Conservation (phyloP, 1,139 yeast genomes). For the Saccharomycopsis crataegensis region DNA sequence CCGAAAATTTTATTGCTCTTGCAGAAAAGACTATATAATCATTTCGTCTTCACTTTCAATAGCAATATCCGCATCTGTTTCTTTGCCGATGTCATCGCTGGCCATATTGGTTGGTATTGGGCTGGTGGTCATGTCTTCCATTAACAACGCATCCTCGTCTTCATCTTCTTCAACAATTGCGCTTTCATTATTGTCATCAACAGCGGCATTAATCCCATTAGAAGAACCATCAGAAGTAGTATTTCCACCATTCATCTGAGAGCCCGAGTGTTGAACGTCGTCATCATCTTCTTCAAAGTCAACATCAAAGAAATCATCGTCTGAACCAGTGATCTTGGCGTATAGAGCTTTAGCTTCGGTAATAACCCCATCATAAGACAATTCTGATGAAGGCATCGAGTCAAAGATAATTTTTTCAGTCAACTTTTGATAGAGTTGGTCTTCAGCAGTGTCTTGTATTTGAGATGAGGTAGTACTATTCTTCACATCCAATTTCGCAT, state of each 20-base stretch:
- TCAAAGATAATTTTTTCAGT: conserved; percentile 44
- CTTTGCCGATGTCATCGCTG: conserved; percentile 8
- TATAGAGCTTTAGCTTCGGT: conserved; percentile 75
- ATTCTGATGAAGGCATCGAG: conserved; percentile 71
- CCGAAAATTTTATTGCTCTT: not conserved
- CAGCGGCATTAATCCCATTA: not conserved
- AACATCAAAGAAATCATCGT: conserved; percentile 91
- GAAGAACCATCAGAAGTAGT: not conserved
- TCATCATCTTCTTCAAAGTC: conserved; percentile 95
- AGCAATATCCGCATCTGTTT: conserved; percentile 15
- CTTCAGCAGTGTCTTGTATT: not conserved
- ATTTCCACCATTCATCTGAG: not conserved
- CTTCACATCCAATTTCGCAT: conserved; percentile 22
- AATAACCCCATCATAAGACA: conserved; percentile 84
- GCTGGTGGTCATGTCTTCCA: conserved; percentile 11
- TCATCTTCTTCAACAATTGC: conserved; percentile 3
- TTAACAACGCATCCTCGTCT: conserved; percentile 11
- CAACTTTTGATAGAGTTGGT: not conserved
- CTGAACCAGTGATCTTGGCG: conserved; percentile 77
- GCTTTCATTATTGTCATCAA: not conserved
- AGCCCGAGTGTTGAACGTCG: not conserved
- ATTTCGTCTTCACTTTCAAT: conserved; percentile 19
- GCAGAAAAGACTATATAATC: conserved; percentile 2
- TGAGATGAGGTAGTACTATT: not conserved
- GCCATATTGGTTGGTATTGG: not conserved